These are phyloP conservation scores for Epichloe typhina DNA, from an alignment of 2,329 filamentous ascomycete species.

Conservation along the genomic window DNA sequence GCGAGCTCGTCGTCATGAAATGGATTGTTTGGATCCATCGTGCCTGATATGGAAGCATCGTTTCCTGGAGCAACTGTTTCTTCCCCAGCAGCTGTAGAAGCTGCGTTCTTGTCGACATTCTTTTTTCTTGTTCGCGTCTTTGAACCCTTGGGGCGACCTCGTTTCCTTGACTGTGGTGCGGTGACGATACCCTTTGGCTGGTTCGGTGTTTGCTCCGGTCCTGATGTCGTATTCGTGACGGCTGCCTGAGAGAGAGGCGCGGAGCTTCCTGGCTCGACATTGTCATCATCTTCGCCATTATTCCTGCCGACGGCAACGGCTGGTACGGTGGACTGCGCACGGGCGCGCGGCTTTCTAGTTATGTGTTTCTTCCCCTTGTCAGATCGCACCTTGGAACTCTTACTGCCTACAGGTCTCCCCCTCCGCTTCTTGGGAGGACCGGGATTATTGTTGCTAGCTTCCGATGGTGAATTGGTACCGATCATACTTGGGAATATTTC, in stretches of 20 bases:
- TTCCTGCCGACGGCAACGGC: not conserved
- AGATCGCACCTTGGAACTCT: conserved; percentile 16
- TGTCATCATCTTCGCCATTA: not conserved
- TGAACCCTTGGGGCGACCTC: conserved; percentile 32
- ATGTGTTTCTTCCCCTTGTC: conserved; percentile 7
- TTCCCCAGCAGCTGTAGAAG: not conserved
- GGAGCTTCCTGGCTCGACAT: not conserved
- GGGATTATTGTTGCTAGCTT: not conserved
- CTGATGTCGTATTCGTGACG: not conserved
- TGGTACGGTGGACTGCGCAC: not conserved
- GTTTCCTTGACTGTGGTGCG: conserved; percentile 16
- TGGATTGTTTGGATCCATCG: not conserved
- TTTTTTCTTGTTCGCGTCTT: conserved; percentile 26
- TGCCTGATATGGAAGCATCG: not conserved
- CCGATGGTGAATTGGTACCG: not conserved
- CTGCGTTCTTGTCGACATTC: not conserved
- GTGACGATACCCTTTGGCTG: conserved; percentile 10
- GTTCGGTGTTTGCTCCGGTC: conserved; percentile 1
- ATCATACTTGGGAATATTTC: conserved; percentile 37
- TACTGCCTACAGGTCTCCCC: conserved; percentile 44
- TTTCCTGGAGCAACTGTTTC: not conserved
- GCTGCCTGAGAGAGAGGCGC: not conserved
- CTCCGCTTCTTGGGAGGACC: conserved; percentile 28
- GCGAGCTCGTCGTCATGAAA: not conserved
- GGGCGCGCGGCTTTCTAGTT: not conserved